Evolutionary conservation across 1,284 basidiomycete genomes (phyloP).

Genomic region (Ustilago esculenta): DNA sequence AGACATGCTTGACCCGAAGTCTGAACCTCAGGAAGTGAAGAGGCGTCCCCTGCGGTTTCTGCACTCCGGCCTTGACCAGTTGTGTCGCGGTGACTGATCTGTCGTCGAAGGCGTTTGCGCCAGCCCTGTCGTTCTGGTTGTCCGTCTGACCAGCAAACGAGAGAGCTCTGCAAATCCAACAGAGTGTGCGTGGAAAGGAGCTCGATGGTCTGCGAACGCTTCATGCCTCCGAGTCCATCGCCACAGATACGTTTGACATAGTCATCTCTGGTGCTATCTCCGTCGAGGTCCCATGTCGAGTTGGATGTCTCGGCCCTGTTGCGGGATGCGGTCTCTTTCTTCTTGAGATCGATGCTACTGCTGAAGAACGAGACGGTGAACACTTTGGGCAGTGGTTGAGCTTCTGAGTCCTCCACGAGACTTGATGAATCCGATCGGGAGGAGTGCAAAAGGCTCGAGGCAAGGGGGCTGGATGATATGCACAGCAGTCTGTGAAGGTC

Average conservation of each 20-base stretch:
- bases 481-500: slow-evolving; percentile 18
- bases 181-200: slow-evolving; percentile 33
- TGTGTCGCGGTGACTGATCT: background rate
- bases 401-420: background rate
- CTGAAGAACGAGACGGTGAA: slow-evolving; percentile 36
- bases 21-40: no score
- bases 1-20: background rate
- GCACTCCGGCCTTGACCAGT: no score
- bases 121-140: slow-evolving; percentile 38
- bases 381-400: slow-evolving; percentile 2
- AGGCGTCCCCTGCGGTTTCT: no score
- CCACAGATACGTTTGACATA: slow-evolving; percentile 40
- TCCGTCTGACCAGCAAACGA: slow-evolving; percentile 44
- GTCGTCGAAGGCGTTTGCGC: slow-evolving; percentile 19
- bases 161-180: slow-evolving; percentile 13
- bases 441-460: background rate
- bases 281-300: background rate
- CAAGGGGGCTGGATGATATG: background rate
- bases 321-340: slow-evolving; percentile 4
- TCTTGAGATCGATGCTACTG: slow-evolving; percentile 14
- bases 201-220: slow-evolving; percentile 37
- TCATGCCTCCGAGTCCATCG: slow-evolving; percentile 39
- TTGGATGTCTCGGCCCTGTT: background rate
- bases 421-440: background rate
- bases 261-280: slow-evolving; percentile 25